phyloP scores from a whole-genome alignment of 495 filamentous ascomycete genomes.

The Aspergillus ellipticus region DNA sequence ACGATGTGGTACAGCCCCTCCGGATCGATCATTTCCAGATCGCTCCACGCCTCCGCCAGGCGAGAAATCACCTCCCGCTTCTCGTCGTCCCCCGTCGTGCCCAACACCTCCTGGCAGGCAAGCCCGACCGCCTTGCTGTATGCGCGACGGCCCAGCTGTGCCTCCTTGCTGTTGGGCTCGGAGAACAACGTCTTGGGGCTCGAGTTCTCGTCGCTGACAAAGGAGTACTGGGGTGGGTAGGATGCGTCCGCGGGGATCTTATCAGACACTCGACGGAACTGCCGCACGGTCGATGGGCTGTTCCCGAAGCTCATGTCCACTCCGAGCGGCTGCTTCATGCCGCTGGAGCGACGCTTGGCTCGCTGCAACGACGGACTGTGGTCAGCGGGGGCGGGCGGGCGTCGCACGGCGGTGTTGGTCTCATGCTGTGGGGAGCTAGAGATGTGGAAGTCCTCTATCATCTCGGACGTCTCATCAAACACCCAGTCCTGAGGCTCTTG shows the following conservation, averaged over 20 bases:
- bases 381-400: constrained; percentile 45
- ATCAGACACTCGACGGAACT: constrained; percentile 84
- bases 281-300: constrained; percentile 78
- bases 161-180: constrained; percentile 64
- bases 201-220: constrained; percentile 44
- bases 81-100: constrained; percentile 66
- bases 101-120: constrained; percentile 76
- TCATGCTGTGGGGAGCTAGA: constrained; percentile 37
- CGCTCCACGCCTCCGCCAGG: constrained; percentile 78
- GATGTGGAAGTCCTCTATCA: constrained; percentile 40
- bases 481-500: constrained; percentile 24
- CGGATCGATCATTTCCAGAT: constrained; percentile 81
- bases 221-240: constrained; percentile 25
- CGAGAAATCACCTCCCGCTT: constrained; percentile 79
- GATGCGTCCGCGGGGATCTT: constrained; percentile 44
- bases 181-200: constrained; percentile 33
- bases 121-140: constrained; percentile 77
- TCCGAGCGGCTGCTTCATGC: constrained; percentile 70
- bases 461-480: constrained; percentile 33
- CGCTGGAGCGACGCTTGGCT: constrained; percentile 49
- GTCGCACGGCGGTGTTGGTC: constrained; percentile 48
- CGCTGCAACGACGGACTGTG: constrained; percentile 43
- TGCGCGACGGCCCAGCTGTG: constrained; percentile 69
- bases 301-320: constrained; percentile 90
- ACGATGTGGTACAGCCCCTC: constrained; percentile 87